A percentile compares a stretch with the other conserved stretches of the same genome.
Conservation (phyloP, 768 basidiomycete species). For the Termitomyces sp. region DNA sequence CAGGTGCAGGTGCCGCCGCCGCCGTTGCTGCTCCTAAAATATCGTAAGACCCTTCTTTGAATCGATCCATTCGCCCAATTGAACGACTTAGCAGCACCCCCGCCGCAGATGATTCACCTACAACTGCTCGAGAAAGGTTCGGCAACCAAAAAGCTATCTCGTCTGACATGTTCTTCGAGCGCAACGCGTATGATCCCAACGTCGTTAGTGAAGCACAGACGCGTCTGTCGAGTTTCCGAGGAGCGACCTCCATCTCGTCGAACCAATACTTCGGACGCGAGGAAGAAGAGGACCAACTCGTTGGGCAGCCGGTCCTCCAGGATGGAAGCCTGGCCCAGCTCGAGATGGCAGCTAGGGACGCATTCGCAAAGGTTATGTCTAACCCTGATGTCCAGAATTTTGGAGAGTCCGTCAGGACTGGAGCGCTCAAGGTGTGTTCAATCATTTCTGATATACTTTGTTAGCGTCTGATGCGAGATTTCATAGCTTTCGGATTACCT, state of each 20-base stretch:
- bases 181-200: slow-evolving; percentile 78
- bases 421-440: slow-evolving; percentile 68
- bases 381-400: slow-evolving; percentile 88
- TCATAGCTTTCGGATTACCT: slow-evolving; percentile 58
- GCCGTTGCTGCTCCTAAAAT: slow-evolving; percentile 29
- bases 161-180: slow-evolving; percentile 95
- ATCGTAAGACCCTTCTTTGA: slow-evolving; percentile 1
- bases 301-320: slow-evolving; percentile 21
- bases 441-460: not conserved
- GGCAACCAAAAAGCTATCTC: slow-evolving; percentile 93
- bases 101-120: slow-evolving; percentile 55
- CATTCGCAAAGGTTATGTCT: slow-evolving; percentile 63
- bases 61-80: not conserved
- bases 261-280: slow-evolving; percentile 95
- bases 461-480: not conserved
- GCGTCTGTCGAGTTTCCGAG: slow-evolving; percentile 80
- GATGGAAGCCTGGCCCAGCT: slow-evolving; percentile 55
- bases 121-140: slow-evolving; percentile 86
- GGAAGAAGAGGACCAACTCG: slow-evolving; percentile 60
- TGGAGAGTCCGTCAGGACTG: slow-evolving; percentile 69
- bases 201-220: slow-evolving; percentile 70
- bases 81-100: slow-evolving; percentile 15
- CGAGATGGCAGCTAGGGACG: slow-evolving; percentile 67
- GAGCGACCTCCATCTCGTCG: slow-evolving; percentile 90
- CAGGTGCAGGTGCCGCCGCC: slow-evolving; percentile 50